Percentiles rank a stretch among this genome's conserved stretches.
Evolutionary conservation across 352 stramenopile genomes (phyloP).

Genomic region (Plasmopara muralis): DNA sequence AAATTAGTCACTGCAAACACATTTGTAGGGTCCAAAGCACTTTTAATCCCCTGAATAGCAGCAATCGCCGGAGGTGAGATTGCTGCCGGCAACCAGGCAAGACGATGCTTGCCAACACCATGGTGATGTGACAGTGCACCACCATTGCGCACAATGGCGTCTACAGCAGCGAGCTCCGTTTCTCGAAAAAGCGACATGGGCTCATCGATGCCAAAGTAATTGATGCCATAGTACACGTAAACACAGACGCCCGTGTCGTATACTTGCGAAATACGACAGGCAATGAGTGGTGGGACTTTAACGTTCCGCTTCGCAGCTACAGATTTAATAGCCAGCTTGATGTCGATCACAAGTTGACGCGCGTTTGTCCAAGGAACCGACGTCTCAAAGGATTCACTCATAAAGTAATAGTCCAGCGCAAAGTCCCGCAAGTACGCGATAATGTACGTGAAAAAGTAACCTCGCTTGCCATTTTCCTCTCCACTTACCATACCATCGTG

Average conservation of each 20-base stretch:
- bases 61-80: constrained; percentile 66
- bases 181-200: constrained; percentile 75
- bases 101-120: constrained; percentile 90
- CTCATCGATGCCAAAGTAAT: constrained; percentile 79
- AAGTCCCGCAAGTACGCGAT: constrained; percentile 94
- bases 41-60: constrained; percentile 81
- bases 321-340: constrained; percentile 46
- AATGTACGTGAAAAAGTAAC: constrained; percentile 93
- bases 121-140: constrained; percentile 94
- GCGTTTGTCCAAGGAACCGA: constrained; percentile 72
- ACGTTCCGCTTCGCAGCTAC: constrained; percentile 39
- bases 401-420: constrained; percentile 88
- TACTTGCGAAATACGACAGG: constrained; percentile 91
- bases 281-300: constrained; percentile 81
- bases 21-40: constrained; percentile 86
- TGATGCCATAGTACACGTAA: constrained; percentile 97
- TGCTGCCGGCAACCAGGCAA: constrained; percentile 79
- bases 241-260: constrained; percentile 93
- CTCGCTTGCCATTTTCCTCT: constrained; percentile 79
- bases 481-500: constrained; percentile 82
- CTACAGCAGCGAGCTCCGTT: constrained; percentile 61
- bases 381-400: constrained; percentile 90
- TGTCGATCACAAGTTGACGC: constrained; percentile 43
- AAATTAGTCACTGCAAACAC: constrained; percentile 88
- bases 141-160: constrained; percentile 87